Conservation (phyloP, 179 eudicot species). For the Amaranthus tricolor region DNA sequence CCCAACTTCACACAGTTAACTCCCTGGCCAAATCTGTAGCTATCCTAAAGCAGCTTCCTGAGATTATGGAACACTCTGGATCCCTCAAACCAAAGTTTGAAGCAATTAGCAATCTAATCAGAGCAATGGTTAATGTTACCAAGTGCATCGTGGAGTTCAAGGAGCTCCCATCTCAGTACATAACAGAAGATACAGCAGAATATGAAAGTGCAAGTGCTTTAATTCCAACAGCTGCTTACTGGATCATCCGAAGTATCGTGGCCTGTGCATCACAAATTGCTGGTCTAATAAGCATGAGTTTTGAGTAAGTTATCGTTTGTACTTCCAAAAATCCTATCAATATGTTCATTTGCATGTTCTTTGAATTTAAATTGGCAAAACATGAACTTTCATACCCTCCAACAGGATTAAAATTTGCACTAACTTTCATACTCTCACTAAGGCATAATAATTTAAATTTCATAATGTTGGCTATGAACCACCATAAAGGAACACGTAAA, state of each 20-base stretch:
- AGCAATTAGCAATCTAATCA: slow-evolving; percentile 53
- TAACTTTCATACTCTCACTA: not conserved
- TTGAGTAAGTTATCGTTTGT: slow-evolving; percentile 46
- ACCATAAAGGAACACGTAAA: not conserved
- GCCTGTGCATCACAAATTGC: slow-evolving; percentile 57
- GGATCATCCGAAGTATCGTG: slow-evolving; percentile 60
- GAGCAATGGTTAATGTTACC: slow-evolving; percentile 54
- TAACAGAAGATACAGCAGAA: slow-evolving; percentile 39
- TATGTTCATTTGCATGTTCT: slow-evolving; percentile 6
- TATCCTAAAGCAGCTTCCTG: slow-evolving; percentile 60
- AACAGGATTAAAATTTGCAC: not conserved
- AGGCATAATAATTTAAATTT: too few relatives aligned
- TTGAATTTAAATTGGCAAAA: not conserved
- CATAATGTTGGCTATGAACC: not conserved
- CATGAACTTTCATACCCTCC: not conserved
- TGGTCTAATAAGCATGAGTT: slow-evolving; percentile 50
- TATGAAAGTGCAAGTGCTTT: slow-evolving; percentile 41
- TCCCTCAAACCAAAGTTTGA: slow-evolving; percentile 61
- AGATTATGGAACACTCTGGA: slow-evolving; percentile 46
- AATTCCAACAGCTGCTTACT: slow-evolving; percentile 62
- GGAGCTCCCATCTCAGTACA: slow-evolving; percentile 58
- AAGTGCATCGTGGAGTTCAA: slow-evolving; percentile 59
- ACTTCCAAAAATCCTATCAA: not conserved
- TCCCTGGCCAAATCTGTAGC: slow-evolving; percentile 69
- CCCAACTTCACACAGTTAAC: slow-evolving; percentile 52